These are phyloP conservation scores for Niveomyces coronatus DNA, from an alignment of 2,329 filamentous ascomycete genomes.

Conservation along the genomic window DNA sequence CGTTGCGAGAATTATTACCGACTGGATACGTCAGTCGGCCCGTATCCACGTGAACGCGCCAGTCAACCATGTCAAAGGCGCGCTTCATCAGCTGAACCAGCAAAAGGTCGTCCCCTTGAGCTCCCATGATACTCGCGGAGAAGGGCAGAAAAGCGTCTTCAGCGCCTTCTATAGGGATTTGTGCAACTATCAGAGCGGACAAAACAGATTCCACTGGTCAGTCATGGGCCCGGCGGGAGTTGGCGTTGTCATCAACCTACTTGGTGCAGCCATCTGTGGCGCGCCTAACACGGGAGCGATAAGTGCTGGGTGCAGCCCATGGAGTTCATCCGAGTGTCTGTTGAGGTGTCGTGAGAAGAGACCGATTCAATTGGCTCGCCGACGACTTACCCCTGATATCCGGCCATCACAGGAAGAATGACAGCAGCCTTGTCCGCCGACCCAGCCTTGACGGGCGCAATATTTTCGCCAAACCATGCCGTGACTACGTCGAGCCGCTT, in stretches of 20 bases:
- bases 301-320: slow-evolving; percentile 18
- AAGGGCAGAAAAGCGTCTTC: slow-evolving; percentile 21
- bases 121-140: slow-evolving; percentile 21
- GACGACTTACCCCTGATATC: neutral
- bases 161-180: slow-evolving; percentile 21
- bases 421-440: slow-evolving; percentile 17
- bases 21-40: slow-evolving; percentile 22
- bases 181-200: too few species aligned
- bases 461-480: slow-evolving; percentile 21
- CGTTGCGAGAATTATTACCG: slow-evolving; percentile 9
- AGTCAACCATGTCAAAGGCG: slow-evolving; percentile 18
- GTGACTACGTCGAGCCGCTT: slow-evolving; percentile 19
- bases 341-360: neutral
- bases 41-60: slow-evolving; percentile 19
- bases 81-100: slow-evolving; percentile 20
- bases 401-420: slow-evolving; percentile 17
- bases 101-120: slow-evolving; percentile 17
- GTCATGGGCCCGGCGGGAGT: too few species aligned
- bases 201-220: too few species aligned
- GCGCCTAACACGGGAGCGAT: slow-evolving; percentile 20
- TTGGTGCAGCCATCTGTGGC: slow-evolving; percentile 24
- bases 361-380: neutral
- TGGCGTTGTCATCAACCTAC: slow-evolving; percentile 22
- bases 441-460: slow-evolving; percentile 15
- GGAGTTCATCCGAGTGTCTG: neutral